A percentile compares a stretch with the other conserved stretches of the same genome.
These are phyloP conservation scores for Marasmius fiardii DNA, from an alignment of 1,284 basidiomycete genomes.

Conservation along the genomic window DNA sequence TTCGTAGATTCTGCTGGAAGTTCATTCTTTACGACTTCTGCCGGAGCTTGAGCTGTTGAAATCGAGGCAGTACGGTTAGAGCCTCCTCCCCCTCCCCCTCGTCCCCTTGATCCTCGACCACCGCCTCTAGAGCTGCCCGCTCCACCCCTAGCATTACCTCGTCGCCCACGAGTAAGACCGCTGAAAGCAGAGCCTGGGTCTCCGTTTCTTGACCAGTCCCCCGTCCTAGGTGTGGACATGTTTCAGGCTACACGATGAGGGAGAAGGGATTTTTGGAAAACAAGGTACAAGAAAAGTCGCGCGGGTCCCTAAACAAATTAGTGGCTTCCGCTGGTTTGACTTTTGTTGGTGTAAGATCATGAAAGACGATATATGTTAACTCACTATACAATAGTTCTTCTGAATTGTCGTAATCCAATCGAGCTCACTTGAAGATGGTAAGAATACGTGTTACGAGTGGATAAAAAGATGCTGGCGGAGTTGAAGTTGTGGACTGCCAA, in stretches of 20 bases:
- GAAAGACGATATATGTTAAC: too few species aligned
- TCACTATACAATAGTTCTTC: too few species aligned
- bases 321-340: too few species aligned
- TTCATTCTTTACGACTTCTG: constrained; percentile 10
- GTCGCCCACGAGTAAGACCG: constrained; percentile 33
- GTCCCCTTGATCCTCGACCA: constrained; percentile 22
- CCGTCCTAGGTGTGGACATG: constrained; percentile 21
- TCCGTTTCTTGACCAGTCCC: constrained; percentile 42
- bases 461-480: background rate
- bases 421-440: background rate
- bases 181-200: constrained; percentile 50
- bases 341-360: too few species aligned
- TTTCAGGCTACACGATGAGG: too few species aligned
- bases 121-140: constrained; percentile 25
- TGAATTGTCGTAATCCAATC: too few species aligned
- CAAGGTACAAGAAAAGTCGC: too few species aligned
- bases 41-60: background rate
- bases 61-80: constrained; percentile 6
- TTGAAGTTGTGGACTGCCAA: constrained; percentile 22
- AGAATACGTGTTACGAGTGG: constrained; percentile 4
- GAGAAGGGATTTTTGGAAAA: too few species aligned
- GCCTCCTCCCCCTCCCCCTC: constrained; percentile 23
- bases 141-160: constrained; percentile 34
- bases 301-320: too few species aligned
- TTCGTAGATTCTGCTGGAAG: background rate